Conservation (phyloP, 208 protist species). For the Acanthamoeba castellanii region DNA sequence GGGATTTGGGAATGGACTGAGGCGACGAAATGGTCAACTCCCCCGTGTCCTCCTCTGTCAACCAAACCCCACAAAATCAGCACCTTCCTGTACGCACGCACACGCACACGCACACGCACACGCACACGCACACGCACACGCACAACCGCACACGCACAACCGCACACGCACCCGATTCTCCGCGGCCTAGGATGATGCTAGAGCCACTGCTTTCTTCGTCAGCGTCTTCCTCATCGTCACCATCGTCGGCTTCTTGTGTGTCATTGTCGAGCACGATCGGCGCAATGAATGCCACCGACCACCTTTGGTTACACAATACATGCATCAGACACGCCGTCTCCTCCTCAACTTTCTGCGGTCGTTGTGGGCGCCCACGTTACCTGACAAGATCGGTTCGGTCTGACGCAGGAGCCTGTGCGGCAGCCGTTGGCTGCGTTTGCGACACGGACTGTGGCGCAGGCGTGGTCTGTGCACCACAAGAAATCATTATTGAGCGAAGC, state of each 20-base stretch:
- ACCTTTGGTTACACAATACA: too few relatives aligned
- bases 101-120: too few relatives aligned
- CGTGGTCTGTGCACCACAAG: neutral
- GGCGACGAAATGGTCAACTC: too few relatives aligned
- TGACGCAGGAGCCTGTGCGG: neutral
- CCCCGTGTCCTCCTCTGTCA: neutral
- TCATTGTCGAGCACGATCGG: neutral
- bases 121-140: too few relatives aligned
- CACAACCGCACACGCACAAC: too few relatives aligned
- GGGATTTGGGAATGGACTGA: neutral
- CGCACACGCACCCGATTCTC: neutral
- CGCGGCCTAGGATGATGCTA: neutral
- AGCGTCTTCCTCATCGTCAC: too few relatives aligned
- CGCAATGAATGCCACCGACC: constrained; percentile 7
- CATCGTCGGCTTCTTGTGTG: neutral
- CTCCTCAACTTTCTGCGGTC: too few relatives aligned
- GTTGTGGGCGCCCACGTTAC: too few relatives aligned
- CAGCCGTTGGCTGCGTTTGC: too few relatives aligned
- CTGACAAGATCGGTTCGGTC: neutral
- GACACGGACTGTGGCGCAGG: neutral
- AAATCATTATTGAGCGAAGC: too few relatives aligned
- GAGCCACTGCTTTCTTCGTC: neutral
- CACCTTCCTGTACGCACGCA: neutral
- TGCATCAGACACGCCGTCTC: too few relatives aligned
- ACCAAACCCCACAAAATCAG: neutral